Base-by-base conservation (phyloP, 2,329 filamentous ascomycete genomes). In the Venturia asperata region DNA sequence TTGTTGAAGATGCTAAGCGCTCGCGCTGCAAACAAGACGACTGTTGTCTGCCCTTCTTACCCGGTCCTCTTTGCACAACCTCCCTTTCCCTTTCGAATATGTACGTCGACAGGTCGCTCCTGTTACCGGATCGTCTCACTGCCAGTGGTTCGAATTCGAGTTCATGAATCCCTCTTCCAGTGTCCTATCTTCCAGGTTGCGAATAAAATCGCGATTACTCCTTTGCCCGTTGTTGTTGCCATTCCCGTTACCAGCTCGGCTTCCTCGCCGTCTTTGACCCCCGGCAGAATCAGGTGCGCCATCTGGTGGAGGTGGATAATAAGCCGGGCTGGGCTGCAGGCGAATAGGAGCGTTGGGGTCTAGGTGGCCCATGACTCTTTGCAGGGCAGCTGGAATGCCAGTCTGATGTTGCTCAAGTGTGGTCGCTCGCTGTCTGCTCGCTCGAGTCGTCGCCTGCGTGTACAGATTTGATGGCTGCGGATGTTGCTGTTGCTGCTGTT, bases 381-480 rank as follows among this genome's bases (percentile, higher is more conserved):
- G 94, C 66, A 99, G 91, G 3, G 92, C 88, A 17, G 90, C 88
- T 5, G 94, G 94, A 66, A 99, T 96, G 1, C 93, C 93, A 68
- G 89, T 92, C 62, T 92, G 89, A 72, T 95, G 91, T 74, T 94
- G 91, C 72, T 97, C 94, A 89, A 97, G 95, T 3, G 94, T 99
- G 56, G 92, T 94, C 49, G 94, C 92, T 67, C 94, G 87, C 77
- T 96, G 93, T 64, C 94, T 86, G 56, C 88, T 88, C 58, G 87
- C 87, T 69, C 91, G 85, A 70, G 91, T 85, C 63, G 87, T 89
- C 66, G 89, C 87, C 77, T 93, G 90, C 58, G 85, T 83, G 70
- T 89, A 90, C 47, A 89, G 79, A 70, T 84, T 88, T 68, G 56
- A 30, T 34, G 65, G 64, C 37, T 39, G 65, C 21, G 52, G 1